These are phyloP conservation scores for Theileria annulata DNA, from an alignment of 169 alveolate genomes.

Conservation along the genomic window DNA sequence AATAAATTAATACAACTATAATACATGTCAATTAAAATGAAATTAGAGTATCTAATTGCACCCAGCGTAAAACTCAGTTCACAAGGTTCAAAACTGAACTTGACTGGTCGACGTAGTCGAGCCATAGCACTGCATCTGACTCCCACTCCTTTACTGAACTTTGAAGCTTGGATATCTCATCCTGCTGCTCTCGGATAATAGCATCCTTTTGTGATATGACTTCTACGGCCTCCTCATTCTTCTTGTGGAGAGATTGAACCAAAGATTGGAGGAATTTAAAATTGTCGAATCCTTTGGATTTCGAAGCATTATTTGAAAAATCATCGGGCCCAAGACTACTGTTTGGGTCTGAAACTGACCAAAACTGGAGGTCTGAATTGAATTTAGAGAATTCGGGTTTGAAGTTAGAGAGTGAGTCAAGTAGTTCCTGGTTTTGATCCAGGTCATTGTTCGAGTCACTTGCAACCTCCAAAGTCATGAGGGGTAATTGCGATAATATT, in stretches of 20 bases:
- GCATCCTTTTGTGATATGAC: conserved; percentile 37
- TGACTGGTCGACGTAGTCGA: conserved; percentile 61
- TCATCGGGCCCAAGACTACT: background rate
- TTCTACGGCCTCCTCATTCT: conserved; percentile 48
- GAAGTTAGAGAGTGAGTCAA: background rate
- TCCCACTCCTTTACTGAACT: conserved; percentile 65
- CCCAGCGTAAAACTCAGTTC: background rate
- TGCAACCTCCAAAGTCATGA: conserved; percentile 23
- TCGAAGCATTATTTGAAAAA: background rate
- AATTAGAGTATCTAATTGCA: background rate
- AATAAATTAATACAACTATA: conserved; percentile 1
- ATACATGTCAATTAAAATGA: background rate
- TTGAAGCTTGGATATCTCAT: conserved; percentile 35
- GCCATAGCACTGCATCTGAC: conserved; percentile 65
- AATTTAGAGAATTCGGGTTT: background rate
- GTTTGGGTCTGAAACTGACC: conserved; percentile 5
- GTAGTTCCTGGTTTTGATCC: conserved; percentile 1
- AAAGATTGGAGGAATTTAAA: conserved; percentile 32
- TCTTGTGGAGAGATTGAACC: conserved; percentile 54
- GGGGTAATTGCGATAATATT: conserved; percentile 64
- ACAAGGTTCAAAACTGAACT: conserved; percentile 6
- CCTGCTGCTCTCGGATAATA: conserved; percentile 39
- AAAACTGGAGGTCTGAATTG: conserved; percentile 3
- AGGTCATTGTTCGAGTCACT: background rate
- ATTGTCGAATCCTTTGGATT: background rate